Base-by-base conservation (phyloP, 805 yeast genomes). In the Priceomyces castillae region DNA sequence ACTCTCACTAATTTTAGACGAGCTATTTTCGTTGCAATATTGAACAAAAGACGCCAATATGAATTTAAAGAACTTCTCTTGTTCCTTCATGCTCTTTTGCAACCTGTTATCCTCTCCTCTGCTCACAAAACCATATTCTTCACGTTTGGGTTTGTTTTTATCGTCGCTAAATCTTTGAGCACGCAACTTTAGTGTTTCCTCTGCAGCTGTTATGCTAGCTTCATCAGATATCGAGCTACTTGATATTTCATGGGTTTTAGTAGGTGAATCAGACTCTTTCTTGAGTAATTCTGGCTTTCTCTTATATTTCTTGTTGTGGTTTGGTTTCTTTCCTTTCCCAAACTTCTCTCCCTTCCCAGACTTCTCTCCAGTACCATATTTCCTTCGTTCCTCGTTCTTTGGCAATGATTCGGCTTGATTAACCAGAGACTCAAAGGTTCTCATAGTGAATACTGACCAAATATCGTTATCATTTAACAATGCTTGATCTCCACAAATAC, bases 61-160 rank as follows among this genome's bases (percentile, higher is more conserved):
- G 30, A 59, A 49, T 2, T 57, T 50, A 51, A 75, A 76, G 40
- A 68, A 71, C 22, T 57, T 58, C 4, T 50, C 54, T 50, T 86
- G 62, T 7, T 73, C 76, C 3, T 43, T 40, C 2, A 65, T 65
- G 51, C 75, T 74, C 3, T 60, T 53, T 51, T 74, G 81, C 34
- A 83, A 64, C 31, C 76, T 56, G 40, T 55, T 56, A 43, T 76
- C 81, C 35, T 76, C 82, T 1, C 87, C 86, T 44, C 88, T 63
- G 48, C 87, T 82, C 6, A 81, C 59, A 39, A 79, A 63, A 0
- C 87, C 86, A 47, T 71, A 78, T 5, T 65, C 71, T 14, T 49
- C 48, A 30, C 33, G 36, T 41, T 20, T 37, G 5, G n/a, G 5
- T 6, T 28, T 28, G 31, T 14, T 7, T 12, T 12, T 10, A 25